Conservation (phyloP, 768 basidiomycete genomes). For the Mycena galericulata region DNA sequence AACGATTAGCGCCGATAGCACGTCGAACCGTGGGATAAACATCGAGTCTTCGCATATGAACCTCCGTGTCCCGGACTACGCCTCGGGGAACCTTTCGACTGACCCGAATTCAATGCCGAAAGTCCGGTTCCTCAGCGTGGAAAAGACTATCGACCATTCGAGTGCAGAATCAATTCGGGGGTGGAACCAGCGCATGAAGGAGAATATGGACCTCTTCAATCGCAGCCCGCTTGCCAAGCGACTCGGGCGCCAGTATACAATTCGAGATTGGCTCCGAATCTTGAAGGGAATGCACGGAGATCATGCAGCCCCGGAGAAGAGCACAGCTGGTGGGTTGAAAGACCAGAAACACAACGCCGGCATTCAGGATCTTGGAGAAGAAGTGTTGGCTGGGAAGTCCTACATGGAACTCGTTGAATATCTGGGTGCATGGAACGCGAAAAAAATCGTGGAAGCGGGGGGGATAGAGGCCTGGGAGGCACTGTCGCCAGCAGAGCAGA, state of each 20-base stretch:
- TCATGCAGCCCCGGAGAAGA: too few species aligned
- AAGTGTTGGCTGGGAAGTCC: background rate
- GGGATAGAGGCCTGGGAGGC: conserved; percentile 1
- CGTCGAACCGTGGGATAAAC: conserved; percentile 8
- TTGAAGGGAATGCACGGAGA: conserved; percentile 22
- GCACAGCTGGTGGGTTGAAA: too few species aligned
- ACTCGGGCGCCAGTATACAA: background rate
- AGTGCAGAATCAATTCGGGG: background rate
- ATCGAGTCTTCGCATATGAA: background rate
- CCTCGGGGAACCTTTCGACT: too few species aligned
- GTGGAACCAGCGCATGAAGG: background rate
- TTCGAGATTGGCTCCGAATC: background rate
- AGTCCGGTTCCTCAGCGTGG: conserved; percentile 2
- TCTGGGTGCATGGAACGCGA: conserved; percentile 10
- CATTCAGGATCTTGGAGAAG: too few species aligned
- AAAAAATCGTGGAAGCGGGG: conserved; percentile 1
- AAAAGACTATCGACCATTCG: background rate
- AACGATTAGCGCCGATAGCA: conserved; percentile 9
- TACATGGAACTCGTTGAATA: background rate
- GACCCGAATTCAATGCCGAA: background rate
- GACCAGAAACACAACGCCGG: too few species aligned
- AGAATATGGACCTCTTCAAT: background rate
- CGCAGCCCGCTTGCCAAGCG: background rate
- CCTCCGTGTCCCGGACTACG: conserved; percentile 3
- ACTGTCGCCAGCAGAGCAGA: conserved; percentile 17